A percentile compares a stretch with the other conserved stretches of the same genome.
Conservation (phyloP, 768 basidiomycete species). For the Mycena galopus region DNA sequence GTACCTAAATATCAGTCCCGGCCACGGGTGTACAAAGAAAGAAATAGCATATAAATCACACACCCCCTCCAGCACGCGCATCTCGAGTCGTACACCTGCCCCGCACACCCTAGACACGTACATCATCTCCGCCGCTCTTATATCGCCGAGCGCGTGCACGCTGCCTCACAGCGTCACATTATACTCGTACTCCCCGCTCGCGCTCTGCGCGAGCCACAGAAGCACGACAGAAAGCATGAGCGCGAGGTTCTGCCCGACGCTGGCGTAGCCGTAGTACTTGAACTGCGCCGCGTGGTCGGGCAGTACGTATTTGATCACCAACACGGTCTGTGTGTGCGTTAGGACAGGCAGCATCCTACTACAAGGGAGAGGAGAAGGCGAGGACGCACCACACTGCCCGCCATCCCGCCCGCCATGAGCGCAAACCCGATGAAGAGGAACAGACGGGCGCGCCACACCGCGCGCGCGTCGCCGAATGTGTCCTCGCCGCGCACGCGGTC, state of each 20-base stretch:
- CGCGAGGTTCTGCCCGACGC: slow-evolving; percentile 92
- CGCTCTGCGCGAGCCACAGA: slow-evolving; percentile 92
- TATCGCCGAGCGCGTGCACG: no score
- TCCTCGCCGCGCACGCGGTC: slow-evolving; percentile 84
- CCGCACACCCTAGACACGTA: no score
- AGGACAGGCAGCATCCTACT: neutral
- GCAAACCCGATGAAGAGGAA: slow-evolving; percentile 97
- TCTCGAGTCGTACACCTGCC: no score
- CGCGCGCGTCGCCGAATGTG: slow-evolving; percentile 80
- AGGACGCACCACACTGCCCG: slow-evolving; percentile 93
- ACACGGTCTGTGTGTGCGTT: slow-evolving; percentile 71
- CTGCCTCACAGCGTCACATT: slow-evolving; percentile 76
- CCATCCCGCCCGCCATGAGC: slow-evolving; percentile 96
- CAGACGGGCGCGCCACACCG: slow-evolving; percentile 92
- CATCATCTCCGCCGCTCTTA: no score
- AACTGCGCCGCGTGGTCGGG: slow-evolving; percentile 79
- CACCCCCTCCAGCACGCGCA: no score
- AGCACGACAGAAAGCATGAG: slow-evolving; percentile 89
- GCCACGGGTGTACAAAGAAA: no score
- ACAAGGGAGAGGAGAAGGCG: neutral
- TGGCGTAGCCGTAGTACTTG: slow-evolving; percentile 93
- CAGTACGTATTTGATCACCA: slow-evolving; percentile 92
- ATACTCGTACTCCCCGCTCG: slow-evolving; percentile 92
- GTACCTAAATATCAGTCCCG: no score
- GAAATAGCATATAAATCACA: no score